These are phyloP conservation scores for Sporothrix pallida DNA, from an alignment of 2,329 filamentous ascomycete genomes.

Conservation along the genomic window DNA sequence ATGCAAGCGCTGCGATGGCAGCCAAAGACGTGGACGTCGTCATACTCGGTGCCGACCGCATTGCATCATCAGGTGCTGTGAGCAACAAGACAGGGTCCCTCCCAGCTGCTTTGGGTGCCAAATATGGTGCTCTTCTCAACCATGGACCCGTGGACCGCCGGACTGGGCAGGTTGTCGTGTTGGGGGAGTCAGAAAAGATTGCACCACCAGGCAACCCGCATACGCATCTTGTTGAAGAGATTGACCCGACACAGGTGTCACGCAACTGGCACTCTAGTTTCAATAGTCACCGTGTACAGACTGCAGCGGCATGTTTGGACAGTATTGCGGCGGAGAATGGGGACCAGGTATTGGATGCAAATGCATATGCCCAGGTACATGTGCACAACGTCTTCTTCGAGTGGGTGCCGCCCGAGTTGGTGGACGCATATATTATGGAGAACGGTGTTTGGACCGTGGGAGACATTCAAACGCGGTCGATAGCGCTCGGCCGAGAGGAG, in stretches of 20 bases:
- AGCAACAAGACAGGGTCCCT: constrained; percentile 72
- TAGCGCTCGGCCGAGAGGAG: background rate
- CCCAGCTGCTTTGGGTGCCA: constrained; percentile 61
- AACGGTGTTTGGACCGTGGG: constrained; percentile 51
- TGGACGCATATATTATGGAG: constrained; percentile 63
- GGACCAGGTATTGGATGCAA: background rate
- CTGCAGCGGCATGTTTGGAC: constrained; percentile 36
- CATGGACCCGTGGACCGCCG: background rate
- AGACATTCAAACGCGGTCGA: constrained; percentile 45
- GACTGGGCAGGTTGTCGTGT: constrained; percentile 55
- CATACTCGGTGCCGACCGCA: constrained; percentile 68
- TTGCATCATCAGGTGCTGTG: constrained; percentile 62
- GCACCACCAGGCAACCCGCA: constrained; percentile 52
- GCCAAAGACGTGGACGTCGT: constrained; percentile 60
- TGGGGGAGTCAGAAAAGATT: constrained; percentile 68
- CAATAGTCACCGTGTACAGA: constrained; percentile 36
- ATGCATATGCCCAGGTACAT: constrained; percentile 39
- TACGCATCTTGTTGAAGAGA: constrained; percentile 57
- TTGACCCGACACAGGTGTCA: constrained; percentile 58
- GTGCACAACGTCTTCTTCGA: constrained; percentile 64
- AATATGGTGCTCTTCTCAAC: constrained; percentile 50
- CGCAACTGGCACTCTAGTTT: constrained; percentile 50
- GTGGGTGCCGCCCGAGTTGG: constrained; percentile 58
- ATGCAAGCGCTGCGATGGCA: constrained; percentile 64
- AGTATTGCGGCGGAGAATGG: background rate